Conservation (phyloP, 306 rosid genomes). For the Dryas octopetala region DNA sequence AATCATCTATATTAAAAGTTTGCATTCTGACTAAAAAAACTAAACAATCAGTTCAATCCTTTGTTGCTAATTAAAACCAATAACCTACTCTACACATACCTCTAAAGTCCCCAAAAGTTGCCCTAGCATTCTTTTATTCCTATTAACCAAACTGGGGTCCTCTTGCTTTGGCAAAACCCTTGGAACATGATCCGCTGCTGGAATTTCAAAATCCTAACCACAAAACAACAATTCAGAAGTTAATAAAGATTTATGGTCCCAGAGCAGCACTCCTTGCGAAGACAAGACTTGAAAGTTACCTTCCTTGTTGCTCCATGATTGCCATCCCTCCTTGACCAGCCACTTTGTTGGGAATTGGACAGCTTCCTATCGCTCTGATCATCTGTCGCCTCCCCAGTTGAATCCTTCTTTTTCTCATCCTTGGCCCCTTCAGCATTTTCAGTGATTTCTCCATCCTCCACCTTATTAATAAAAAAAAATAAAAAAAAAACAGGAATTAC, state of each 20-base stretch:
- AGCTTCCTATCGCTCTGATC: constrained; percentile 46
- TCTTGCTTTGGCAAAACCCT: constrained; percentile 88
- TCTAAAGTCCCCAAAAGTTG: constrained; percentile 94
- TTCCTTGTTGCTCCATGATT: constrained; percentile 49
- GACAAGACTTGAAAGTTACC: constrained; percentile 32
- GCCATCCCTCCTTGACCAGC: constrained; percentile 57
- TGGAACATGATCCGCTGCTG: constrained; percentile 59
- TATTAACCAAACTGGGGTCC: constrained; percentile 86
- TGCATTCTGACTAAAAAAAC: not conserved
- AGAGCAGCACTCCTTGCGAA: constrained; percentile 17
- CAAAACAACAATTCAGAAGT: not conserved
- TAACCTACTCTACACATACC: constrained; percentile 43
- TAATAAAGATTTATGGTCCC: constrained; percentile 15
- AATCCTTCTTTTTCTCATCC: constrained; percentile 41
- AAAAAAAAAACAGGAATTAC: constrained; percentile 16
- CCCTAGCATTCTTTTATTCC: constrained; percentile 95
- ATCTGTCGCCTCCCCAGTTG: constrained; percentile 27
- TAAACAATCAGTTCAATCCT: not conserved
- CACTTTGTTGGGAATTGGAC: constrained; percentile 46
- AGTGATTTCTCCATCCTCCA: constrained; percentile 73
- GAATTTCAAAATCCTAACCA: constrained; percentile 66
- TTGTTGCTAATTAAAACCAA: not conserved
- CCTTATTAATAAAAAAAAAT: constrained; percentile 28
- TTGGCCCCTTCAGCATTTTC: constrained; percentile 50
- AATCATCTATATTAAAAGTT: not conserved